Evolutionary conservation across 257 asterid genomes (phyloP), one percentile per base, ranked within the genome.

Genomic region (Hygrophila difformis): DNA sequence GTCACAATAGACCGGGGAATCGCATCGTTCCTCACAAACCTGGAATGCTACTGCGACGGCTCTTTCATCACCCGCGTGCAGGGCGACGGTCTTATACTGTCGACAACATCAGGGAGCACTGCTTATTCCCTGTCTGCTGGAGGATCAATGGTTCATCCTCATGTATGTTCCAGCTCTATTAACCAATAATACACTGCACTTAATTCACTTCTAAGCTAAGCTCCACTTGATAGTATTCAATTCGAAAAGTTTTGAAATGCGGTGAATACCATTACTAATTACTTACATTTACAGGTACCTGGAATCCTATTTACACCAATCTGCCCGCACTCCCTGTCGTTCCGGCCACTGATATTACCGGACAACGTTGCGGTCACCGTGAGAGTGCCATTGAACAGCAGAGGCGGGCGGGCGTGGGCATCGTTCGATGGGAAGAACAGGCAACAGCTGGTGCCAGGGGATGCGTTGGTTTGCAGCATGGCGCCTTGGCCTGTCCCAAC

Each of bases 401-500:
- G 96, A 64, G 71, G 96, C 63, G n/a, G n/a, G n/a, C 92, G 82
- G 23, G 95, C 99, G 2, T 91, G 99, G 99, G 99, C 72, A 14
- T 91, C 99, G 2, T 86, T 91, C 37, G 99, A 91, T 16, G 99
- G 99, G 16, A 91, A 91, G 69, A 96, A 64, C 66, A 39, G 98
- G 56, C 79, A 76, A 63, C 68, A 73, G 61, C 54, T 86, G 45
- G 92, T 71, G 18, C 95, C 99, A 4, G 99, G 99, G 2, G 99
- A 91, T 28, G 85, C 96, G 3, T 73, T 91, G 5, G 80, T 86
- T 1, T 91, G 99, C 71, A 81, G 96, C 78, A 91, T 91, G 99
- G 96, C 99, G 1, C 80, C 92, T 18, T 91, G 96, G 94, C 99
- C 99, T 2, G 99, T 91, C 15, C 95, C 99, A 29, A 91, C 96